phyloP scores from a whole-genome alignment of 2,329 filamentous ascomycete genomes.

The Beauveria sp. region DNA sequence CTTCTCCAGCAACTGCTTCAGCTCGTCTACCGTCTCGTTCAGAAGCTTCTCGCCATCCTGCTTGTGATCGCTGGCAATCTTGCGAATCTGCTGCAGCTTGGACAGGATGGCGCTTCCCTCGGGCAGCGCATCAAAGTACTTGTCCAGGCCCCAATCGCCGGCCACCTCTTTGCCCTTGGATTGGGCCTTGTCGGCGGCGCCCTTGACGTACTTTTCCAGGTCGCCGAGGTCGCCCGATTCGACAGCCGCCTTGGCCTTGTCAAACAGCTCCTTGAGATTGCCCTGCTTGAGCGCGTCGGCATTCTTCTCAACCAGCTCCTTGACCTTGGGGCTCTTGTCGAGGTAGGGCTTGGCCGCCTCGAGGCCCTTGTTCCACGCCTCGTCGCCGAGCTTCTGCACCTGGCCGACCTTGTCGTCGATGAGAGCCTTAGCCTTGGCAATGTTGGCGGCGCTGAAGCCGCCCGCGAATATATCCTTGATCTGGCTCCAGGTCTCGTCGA shows the following conservation, averaged over 20 bases:
- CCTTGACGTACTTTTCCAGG: conserved; percentile 27
- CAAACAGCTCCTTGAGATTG: conserved; percentile 55
- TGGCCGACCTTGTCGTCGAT: conserved; percentile 64
- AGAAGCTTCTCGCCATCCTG: conserved; percentile 62
- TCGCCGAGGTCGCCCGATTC: conserved; percentile 52
- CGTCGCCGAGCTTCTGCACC: conserved; percentile 64
- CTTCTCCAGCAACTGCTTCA: conserved; percentile 56
- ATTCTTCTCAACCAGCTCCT: conserved; percentile 66
- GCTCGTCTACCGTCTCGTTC: conserved; percentile 60
- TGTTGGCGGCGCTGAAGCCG: conserved; percentile 46
- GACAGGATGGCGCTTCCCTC: conserved; percentile 56
- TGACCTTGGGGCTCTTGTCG: conserved; percentile 70
- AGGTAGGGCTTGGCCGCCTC: conserved; percentile 65
- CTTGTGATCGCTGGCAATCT: conserved; percentile 59
- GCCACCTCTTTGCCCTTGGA: conserved; percentile 6
- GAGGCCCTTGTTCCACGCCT: conserved; percentile 64
- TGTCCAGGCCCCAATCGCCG: conserved; percentile 37
- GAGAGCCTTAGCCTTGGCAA: conserved; percentile 51
- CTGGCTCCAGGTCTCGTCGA: conserved; percentile 66
- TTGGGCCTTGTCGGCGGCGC: conserved; percentile 20
- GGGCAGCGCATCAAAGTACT: conserved; percentile 60
- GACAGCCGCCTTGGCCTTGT: conserved; percentile 52
- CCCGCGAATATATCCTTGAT: conserved; percentile 57
- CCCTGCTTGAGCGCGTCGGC: conserved; percentile 59
- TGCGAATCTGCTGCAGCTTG: conserved; percentile 57